Evolutionary conservation across 1,284 basidiomycete species (phyloP).

Genomic region (Cryptococcus sp.): DNA sequence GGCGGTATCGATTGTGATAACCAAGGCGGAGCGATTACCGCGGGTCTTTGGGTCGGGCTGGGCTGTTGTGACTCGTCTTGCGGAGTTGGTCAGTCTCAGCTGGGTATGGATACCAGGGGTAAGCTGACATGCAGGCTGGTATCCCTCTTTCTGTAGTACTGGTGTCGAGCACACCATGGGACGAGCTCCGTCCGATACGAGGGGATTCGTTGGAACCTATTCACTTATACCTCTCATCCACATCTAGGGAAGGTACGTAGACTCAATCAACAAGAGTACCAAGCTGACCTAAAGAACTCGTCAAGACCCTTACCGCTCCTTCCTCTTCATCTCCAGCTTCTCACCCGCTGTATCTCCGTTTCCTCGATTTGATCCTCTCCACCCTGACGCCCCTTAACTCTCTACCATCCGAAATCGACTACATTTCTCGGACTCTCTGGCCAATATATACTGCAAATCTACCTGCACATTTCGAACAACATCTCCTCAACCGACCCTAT

Average conservation of each 20-base stretch:
- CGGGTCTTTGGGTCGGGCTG: constrained; percentile 61
- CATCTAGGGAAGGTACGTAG: constrained; percentile 60
- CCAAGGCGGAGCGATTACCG: constrained; percentile 64
- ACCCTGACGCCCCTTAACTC: constrained; percentile 63
- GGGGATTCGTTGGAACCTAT: constrained; percentile 73
- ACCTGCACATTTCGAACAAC: constrained; percentile 35
- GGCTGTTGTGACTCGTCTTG: constrained; percentile 65
- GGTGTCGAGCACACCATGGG: constrained; percentile 66
- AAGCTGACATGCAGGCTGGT: constrained; percentile 32
- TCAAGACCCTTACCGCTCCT: constrained; percentile 9
- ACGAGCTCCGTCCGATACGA: constrained; percentile 63
- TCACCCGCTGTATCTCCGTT: constrained; percentile 62
- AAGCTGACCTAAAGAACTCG: constrained; percentile 21
- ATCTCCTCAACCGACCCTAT: constrained; percentile 15
- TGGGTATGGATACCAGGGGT: background rate
- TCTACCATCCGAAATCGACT: constrained; percentile 62
- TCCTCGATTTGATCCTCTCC: constrained; percentile 60
- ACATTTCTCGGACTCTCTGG: constrained; percentile 73
- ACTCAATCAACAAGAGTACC: background rate
- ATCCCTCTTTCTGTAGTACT: constrained; percentile 59
- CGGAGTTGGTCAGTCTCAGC: constrained; percentile 62
- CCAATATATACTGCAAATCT: constrained; percentile 53
- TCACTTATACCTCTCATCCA: constrained; percentile 60
- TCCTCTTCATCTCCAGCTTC: constrained; percentile 16
- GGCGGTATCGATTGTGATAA: constrained; percentile 53